These are phyloP conservation scores for Salix suchowensis DNA, from an alignment of 345 rosid species.

Conservation along the genomic window DNA sequence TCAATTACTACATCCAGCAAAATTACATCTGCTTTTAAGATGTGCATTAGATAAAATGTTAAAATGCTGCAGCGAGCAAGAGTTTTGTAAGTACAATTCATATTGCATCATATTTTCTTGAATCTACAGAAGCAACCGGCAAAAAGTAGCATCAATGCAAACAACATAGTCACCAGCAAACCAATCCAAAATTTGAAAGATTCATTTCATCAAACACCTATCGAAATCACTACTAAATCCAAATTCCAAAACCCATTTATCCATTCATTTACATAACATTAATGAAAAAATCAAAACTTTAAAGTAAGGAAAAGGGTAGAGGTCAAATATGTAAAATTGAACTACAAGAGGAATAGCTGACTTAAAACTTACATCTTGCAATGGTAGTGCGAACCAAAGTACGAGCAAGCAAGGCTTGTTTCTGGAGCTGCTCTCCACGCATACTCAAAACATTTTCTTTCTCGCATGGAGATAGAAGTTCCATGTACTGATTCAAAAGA, in stretches of 20 bases:
- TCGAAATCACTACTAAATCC: background rate
- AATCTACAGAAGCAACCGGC: background rate
- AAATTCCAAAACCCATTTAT: background rate
- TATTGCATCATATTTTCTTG: background rate
- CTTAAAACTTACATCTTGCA: constrained; percentile 66
- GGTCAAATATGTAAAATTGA: background rate
- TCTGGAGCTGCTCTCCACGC: constrained; percentile 60
- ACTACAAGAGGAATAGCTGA: background rate
- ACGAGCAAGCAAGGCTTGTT: constrained; percentile 76
- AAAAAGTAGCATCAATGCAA: background rate
- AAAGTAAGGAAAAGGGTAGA: background rate
- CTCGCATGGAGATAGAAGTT: constrained; percentile 70
- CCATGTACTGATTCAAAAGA: constrained; percentile 55
- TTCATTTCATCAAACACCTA: background rate
- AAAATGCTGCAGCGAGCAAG: background rate
- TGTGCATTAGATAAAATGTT: background rate
- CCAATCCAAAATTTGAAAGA: background rate
- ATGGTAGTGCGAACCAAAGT: constrained; percentile 81
- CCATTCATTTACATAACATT: background rate
- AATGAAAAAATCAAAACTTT: background rate
- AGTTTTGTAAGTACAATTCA: background rate
- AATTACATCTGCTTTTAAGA: background rate
- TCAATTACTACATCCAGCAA: background rate
- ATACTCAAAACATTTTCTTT: constrained; percentile 46
- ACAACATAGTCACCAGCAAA: background rate